Evolutionary conservation across 257 asterid species (phyloP), one percentile per base, ranked within the genome.

Genomic region (Catharanthus roseus): DNA sequence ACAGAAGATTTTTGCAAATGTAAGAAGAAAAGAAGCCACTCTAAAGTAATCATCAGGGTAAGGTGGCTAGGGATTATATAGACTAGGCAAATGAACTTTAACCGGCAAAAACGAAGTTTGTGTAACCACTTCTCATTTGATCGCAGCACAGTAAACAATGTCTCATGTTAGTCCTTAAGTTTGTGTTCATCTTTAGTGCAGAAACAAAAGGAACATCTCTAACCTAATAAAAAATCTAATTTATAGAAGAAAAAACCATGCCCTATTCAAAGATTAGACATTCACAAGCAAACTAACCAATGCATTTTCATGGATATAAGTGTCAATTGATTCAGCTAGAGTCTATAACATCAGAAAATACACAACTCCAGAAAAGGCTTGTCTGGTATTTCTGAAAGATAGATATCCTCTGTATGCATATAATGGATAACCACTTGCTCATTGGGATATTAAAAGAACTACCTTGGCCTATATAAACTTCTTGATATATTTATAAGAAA

Each of bases 301-400:
- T 49, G 38, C 19, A 50, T 38, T 2, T 38, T 2, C 7, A 38
- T 38, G 7, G 3, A 38, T 7, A 21, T 6, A 13, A 60, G 34
- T 62, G 4, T 33, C 36, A 54, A 47, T 54, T 72, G 15, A 61
- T 64, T 72, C 28, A 33, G 26, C 64, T 6, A 72, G 41, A 33
- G 62, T 26, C 6, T 29, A 47, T 33, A 61, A 12, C 5, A 36
- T 47, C 50, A 47, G 45, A 31, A 8, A 16, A 71, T 57, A 1
- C 12, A 10, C 49, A 67, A 10, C 10, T 21, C 50, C 29, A 21
- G 15, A 44, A 56, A 56, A 9, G 12, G 36, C 41, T n/a, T 0
- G 16, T 26, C 26, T 24, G 34, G 23, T 36, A 16, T 9, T 65
- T 65, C 55, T 42, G 56, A 28, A 2, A 42, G 23, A 15, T 15